Evolutionary conservation across 768 basidiomycete genomes (phyloP), one percentile per base, ranked within the genome.

Genomic region (Termitomyces sp.): DNA sequence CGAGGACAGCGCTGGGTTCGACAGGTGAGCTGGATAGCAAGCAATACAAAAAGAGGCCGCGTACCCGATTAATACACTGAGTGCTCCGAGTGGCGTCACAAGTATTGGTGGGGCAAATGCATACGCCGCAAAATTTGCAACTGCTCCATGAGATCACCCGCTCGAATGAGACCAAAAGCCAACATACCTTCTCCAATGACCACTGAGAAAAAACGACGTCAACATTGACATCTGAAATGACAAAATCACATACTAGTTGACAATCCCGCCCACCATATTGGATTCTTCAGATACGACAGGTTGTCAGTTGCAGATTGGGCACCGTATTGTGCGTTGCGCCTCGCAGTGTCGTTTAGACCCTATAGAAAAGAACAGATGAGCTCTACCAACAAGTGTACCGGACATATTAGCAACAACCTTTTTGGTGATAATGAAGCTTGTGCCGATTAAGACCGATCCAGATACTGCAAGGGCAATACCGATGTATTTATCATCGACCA

Each of bases 401-500:
- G 11, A 57, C 60, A 14, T 31, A 25, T 25, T 25, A 36, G 45
- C 46, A 48, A 56, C 29, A 65, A 91, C 96, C 89, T 97, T 98
- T 85, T 99, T 99, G 17, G 96, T 99, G 72, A 99, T 96, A 71
- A 99, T 97, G 73, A 95, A 97, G 74, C 94, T 96, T 43, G 90
- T 92, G 54, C 97, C 96, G 66, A 98, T 98, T 61, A 91, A 87
- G 31, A 92, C 70, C 12, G 92, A 91, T 66, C 93, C 86, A 20
- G 88, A 86, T 53, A 98, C 76, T 57, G 97, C 96, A 59, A 99
- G 85, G 31, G 86, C 83, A 56, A 99, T 84, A 37, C 97, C 97
- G 53, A 98, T 93, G 72, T 94, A 96, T 78, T 95, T 97, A 78
- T 97, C 96, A 68, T 97, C 93, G 31, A 94, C 77, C 87, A 91